A percentile compares a stretch with the other conserved stretches of the same genome.
Conservation (phyloP, 169 alveolate genomes). For the Plasmodium coatneyi region DNA sequence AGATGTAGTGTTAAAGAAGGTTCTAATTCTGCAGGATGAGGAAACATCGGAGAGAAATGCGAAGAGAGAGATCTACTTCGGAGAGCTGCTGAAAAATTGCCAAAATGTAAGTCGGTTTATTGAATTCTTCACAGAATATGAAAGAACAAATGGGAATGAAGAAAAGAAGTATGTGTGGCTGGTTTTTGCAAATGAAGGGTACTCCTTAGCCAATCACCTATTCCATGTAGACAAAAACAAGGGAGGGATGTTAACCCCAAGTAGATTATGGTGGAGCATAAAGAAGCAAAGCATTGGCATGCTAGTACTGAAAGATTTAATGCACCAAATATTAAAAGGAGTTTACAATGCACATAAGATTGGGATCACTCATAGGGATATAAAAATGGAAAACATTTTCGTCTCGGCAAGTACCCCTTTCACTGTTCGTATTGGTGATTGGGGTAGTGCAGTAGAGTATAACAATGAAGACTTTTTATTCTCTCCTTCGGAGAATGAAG, state of each 20-base stretch:
- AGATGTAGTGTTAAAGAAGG: conserved; percentile 53
- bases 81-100: conserved; percentile 38
- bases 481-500: conserved; percentile 49
- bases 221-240: conserved; percentile 27
- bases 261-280: conserved; percentile 72
- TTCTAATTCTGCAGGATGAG: conserved; percentile 36
- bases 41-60: conserved; percentile 44
- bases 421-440: conserved; percentile 72
- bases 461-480: conserved; percentile 12
- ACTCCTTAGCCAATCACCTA: conserved; percentile 32
- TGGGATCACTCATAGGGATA: conserved; percentile 61
- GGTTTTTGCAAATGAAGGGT: conserved; percentile 73
- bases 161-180: conserved; percentile 48
- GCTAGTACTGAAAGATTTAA: conserved; percentile 58
- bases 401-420: conserved; percentile 58
- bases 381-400: conserved; percentile 73
- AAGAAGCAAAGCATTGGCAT: conserved; percentile 70
- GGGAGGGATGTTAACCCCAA: conserved; percentile 42
- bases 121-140: conserved; percentile 69
- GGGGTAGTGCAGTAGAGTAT: conserved; percentile 75
- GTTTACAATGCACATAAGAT: conserved; percentile 51
- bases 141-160: conserved; percentile 16
- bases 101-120: conserved; percentile 64
- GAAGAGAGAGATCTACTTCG: conserved; percentile 70
- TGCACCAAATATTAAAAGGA: conserved; percentile 59